Percentiles rank a stretch among this genome's conserved stretches.
These are phyloP conservation scores for Hordeum marinum DNA, from an alignment of 176 grass and related monocot genomes.

Conservation along the genomic window DNA sequence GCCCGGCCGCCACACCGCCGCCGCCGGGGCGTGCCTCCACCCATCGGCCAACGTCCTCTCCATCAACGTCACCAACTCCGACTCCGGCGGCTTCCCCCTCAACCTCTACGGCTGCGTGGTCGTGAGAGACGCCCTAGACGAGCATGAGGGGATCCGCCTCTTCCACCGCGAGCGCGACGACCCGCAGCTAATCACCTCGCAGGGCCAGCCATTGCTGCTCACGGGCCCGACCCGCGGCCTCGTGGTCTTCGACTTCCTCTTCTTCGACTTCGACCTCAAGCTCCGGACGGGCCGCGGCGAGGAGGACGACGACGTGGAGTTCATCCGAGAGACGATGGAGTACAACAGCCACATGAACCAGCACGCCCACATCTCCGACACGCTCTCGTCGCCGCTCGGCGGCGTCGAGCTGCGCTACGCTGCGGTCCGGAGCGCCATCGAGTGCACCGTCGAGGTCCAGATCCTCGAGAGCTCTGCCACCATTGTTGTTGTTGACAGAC, in stretches of 20 bases:
- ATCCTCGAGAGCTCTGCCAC: background rate
- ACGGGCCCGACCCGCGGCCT: background rate
- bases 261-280: background rate
- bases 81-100: background rate
- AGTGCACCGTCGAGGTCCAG: background rate
- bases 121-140: background rate
- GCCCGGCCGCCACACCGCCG: background rate
- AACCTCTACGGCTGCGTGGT: background rate
- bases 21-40: background rate
- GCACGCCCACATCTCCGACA: background rate
- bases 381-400: background rate
- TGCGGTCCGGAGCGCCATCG: background rate
- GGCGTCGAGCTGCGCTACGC: background rate
- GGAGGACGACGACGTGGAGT: background rate
- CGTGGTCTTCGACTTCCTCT: background rate
- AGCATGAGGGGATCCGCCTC: background rate
- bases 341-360: background rate
- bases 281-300: background rate
- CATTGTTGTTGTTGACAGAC: background rate
- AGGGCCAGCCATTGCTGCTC: background rate
- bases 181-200: background rate
- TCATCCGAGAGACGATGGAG: background rate
- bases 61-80: background rate
- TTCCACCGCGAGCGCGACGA: background rate
- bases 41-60: background rate